Percentiles rank a stretch among this genome's conserved stretches.
phyloP scores from a whole-genome alignment of 768 basidiomycete species.

The Lentinula lateritia region DNA sequence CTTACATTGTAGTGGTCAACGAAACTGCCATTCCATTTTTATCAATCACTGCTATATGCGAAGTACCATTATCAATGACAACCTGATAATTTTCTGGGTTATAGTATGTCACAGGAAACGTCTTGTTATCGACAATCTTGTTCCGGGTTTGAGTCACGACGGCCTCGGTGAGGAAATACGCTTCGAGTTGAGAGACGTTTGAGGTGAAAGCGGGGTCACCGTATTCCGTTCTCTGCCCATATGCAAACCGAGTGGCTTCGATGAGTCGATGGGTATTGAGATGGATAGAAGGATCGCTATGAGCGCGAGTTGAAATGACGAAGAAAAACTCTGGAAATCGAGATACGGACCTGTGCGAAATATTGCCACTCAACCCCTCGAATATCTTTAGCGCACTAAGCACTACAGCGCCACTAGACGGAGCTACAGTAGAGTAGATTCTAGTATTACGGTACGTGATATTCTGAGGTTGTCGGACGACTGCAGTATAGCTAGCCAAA shows the following conservation, averaged over 20 bases:
- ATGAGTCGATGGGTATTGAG: constrained; percentile 27
- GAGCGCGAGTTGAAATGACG: not conserved
- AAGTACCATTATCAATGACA: constrained; percentile 28
- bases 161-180: constrained; percentile 20
- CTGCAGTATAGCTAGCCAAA: constrained; percentile 13
- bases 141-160: constrained; percentile 19
- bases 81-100: constrained; percentile 22
- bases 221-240: constrained; percentile 23
- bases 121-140: constrained; percentile 22
- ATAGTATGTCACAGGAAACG: constrained; percentile 22
- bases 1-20: constrained; percentile 18
- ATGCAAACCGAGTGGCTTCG: constrained; percentile 28
- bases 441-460: constrained; percentile 21
- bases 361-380: constrained; percentile 21
- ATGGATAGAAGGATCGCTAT: constrained; percentile 21
- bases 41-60: constrained; percentile 30
- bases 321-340: not conserved
- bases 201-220: constrained; percentile 33
- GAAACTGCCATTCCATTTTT: constrained; percentile 20
- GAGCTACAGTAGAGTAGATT: constrained; percentile 32
- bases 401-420: constrained; percentile 28
- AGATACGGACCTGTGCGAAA: constrained; percentile 1
- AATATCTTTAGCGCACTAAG: constrained; percentile 30
- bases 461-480: constrained; percentile 18
- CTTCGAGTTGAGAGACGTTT: constrained; percentile 30